These are phyloP conservation scores for Histomonas meleagridis DNA, from an alignment of 208 protist genomes.

Conservation along the genomic window DNA sequence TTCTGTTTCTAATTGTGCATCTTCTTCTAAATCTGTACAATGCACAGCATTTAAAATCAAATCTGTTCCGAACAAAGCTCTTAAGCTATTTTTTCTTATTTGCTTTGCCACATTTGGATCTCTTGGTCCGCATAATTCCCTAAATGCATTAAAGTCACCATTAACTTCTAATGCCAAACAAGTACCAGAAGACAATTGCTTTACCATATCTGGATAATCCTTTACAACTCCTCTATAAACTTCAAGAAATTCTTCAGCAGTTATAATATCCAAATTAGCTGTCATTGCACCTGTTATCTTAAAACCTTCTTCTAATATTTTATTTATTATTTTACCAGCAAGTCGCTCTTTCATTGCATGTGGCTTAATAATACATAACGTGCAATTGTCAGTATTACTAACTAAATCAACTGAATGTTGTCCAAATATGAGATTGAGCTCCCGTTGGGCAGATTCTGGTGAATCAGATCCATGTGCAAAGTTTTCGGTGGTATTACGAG, in stretches of 20 bases:
- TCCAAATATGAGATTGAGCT: neutral
- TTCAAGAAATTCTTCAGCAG: neutral
- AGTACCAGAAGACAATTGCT: neutral
- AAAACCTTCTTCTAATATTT: neutral
- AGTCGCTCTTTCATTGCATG: neutral
- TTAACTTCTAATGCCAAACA: neutral
- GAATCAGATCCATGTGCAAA: constrained; percentile 33
- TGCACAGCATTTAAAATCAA: constrained; percentile 23
- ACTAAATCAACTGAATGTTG: neutral
- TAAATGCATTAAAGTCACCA: neutral
- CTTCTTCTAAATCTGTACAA: constrained; percentile 34
- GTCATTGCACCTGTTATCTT: neutral
- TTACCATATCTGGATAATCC: constrained; percentile 11
- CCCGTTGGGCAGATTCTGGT: neutral
- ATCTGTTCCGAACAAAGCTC: constrained; percentile 1
- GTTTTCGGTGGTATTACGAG: neutral
- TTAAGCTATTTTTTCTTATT: neutral
- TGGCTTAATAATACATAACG: neutral
- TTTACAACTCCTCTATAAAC: neutral
- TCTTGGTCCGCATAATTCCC: constrained; percentile 3
- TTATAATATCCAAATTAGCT: neutral
- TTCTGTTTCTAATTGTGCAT: constrained; percentile 23
- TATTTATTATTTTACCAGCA: neutral
- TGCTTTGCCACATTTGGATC: constrained; percentile 3
- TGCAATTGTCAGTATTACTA: neutral